Conservation (phyloP, 2,329 filamentous ascomycete species). For the Neopestalotiopsis sp. region DNA sequence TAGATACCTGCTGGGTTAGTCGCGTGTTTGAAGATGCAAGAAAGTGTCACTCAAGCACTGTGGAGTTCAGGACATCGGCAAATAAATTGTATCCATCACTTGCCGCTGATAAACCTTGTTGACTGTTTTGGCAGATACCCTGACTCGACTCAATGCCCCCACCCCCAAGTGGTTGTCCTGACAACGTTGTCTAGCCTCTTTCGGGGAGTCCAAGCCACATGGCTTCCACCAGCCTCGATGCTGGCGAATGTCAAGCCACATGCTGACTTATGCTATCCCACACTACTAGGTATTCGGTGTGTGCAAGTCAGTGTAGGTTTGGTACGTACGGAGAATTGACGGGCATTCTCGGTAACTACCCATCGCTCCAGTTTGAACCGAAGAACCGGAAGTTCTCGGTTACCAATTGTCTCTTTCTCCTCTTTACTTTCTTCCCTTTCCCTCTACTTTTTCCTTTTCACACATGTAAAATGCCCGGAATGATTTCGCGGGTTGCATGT, state of each 20-base stretch:
- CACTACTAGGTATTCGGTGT: too few relatives aligned
- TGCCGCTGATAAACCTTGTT: constrained; percentile 16
- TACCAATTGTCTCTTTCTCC: constrained; percentile 1
- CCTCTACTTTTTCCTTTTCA: neutral
- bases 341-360: neutral
- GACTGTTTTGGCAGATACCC: constrained; percentile 15
- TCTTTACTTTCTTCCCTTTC: constrained; percentile 7
- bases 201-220: neutral
- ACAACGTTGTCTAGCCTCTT: constrained; percentile 6
- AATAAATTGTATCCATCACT: constrained; percentile 5
- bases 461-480: neutral
- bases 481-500: neutral
- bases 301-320: too few relatives aligned
- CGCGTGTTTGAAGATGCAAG: neutral
- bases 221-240: neutral
- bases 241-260: neutral
- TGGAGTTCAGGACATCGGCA: constrained; percentile 5
- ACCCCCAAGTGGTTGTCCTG: neutral
- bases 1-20: neutral
- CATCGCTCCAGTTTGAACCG: constrained; percentile 8
- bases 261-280: neutral
- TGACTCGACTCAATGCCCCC: neutral
- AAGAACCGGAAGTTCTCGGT: constrained; percentile 10
- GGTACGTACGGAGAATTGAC: neutral
- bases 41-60: neutral